phyloP scores from a whole-genome alignment of 345 rosid species.

The Leavenworthia alabamica region DNA sequence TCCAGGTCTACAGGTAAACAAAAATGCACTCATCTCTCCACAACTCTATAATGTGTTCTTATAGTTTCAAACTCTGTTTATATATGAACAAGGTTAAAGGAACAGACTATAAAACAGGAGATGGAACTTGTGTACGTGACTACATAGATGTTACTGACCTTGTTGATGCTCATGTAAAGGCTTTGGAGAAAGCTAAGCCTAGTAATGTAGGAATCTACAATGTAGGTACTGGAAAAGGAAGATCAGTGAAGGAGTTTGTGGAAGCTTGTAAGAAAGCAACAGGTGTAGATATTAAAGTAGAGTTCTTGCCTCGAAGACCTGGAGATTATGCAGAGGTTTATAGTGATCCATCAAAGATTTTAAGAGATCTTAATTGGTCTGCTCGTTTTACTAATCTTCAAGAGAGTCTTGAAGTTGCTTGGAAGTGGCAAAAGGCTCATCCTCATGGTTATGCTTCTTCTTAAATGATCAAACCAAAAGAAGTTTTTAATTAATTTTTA shows the following conservation, averaged over 20 bases:
- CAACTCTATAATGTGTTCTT: neutral
- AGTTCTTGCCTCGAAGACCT: conserved; percentile 77
- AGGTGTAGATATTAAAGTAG: conserved; percentile 61
- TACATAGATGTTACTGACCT: conserved; percentile 96
- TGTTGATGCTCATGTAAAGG: conserved; percentile 96
- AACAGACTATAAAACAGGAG: conserved; percentile 83
- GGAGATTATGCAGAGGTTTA: conserved; percentile 95
- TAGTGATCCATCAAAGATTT: conserved; percentile 80
- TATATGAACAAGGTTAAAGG: conserved; percentile 70
- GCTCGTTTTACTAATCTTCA: conserved; percentile 71
- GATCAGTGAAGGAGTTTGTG: conserved; percentile 94
- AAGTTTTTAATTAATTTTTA: too few relatives aligned
- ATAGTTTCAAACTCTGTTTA: neutral
- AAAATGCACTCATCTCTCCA: neutral
- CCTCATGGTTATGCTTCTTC: conserved; percentile 60
- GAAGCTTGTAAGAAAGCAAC: conserved; percentile 97
- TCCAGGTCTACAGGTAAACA: conserved; percentile 64
- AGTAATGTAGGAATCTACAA: conserved; percentile 82
- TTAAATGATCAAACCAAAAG: neutral
- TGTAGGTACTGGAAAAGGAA: conserved; percentile 95
- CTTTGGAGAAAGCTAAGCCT: conserved; percentile 69
- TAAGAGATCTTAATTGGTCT: conserved; percentile 74
- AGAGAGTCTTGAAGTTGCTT: conserved; percentile 63
- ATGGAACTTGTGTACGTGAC: conserved; percentile 93
- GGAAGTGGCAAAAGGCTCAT: conserved; percentile 95